Percentiles rank a stretch among this genome's conserved stretches.
These are phyloP conservation scores for Helicocarpus griseus DNA, from an alignment of 2,329 filamentous ascomycete species.

Conservation along the genomic window DNA sequence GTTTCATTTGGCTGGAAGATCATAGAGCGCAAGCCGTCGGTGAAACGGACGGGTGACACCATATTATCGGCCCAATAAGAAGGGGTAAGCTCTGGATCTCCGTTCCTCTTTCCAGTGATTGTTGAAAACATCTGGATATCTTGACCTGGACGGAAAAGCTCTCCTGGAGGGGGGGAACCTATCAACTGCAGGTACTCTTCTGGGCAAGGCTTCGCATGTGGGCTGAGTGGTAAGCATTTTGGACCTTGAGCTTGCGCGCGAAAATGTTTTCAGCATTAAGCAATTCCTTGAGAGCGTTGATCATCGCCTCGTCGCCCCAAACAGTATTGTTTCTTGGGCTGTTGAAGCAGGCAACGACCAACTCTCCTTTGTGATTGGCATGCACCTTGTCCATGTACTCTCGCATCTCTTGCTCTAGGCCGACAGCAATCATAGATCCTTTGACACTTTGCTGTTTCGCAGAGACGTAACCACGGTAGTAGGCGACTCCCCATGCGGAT, in stretches of 20 bases:
- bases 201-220: slow-evolving; percentile 20
- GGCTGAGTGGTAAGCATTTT: slow-evolving; percentile 27
- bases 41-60: slow-evolving; percentile 13
- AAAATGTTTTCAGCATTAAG: slow-evolving; percentile 17
- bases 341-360: slow-evolving; percentile 23
- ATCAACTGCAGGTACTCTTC: slow-evolving; percentile 18
- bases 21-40: slow-evolving; percentile 2
- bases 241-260: slow-evolving; percentile 18
- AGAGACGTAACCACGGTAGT: slow-evolving; percentile 16
- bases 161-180: not conserved
- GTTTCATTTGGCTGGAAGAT: slow-evolving; percentile 4
- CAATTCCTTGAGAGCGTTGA: slow-evolving; percentile 13
- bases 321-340: slow-evolving; percentile 23
- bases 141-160: not conserved
- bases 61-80: slow-evolving; percentile 15
- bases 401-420: slow-evolving; percentile 10
- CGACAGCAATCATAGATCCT: slow-evolving; percentile 25
- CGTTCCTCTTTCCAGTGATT: slow-evolving; percentile 9
- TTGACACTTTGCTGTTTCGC: not conserved
- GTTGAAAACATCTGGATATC: slow-evolving; percentile 10
- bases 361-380: not conserved
- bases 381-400: slow-evolving; percentile 5
- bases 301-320: slow-evolving; percentile 18
- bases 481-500: slow-evolving; percentile 15
- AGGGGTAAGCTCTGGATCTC: slow-evolving; percentile 1